These are phyloP conservation scores for Trametes polyzona DNA, from an alignment of 1,284 basidiomycete genomes.

Conservation along the genomic window DNA sequence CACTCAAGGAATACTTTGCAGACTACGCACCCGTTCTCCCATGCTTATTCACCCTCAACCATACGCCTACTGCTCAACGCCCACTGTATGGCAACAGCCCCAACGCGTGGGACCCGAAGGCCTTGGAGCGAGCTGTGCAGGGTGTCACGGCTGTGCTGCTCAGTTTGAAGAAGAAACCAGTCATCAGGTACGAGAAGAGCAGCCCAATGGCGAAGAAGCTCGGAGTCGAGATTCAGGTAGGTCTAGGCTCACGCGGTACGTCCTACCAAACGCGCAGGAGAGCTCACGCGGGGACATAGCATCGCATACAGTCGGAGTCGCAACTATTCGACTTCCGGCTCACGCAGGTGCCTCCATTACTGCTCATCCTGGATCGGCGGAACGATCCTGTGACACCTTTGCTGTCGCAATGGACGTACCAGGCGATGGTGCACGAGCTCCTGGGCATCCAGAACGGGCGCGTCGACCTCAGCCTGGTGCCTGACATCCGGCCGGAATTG, in stretches of 20 bases:
- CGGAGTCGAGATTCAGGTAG: conserved; percentile 83
- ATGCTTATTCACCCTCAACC: conserved; percentile 88
- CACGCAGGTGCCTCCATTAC: conserved; percentile 74
- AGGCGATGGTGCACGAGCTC: conserved; percentile 99
- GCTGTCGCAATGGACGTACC: conserved; percentile 99
- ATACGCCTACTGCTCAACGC: conserved; percentile 61
- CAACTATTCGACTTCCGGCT: conserved; percentile 78
- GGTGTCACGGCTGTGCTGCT: conserved; percentile 89
- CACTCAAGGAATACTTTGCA: conserved; percentile 87
- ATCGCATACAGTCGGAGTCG: conserved; percentile 73
- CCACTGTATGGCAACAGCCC: conserved; percentile 74
- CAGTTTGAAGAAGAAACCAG: conserved; percentile 94
- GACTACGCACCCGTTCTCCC: conserved; percentile 91
- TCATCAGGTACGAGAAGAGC: conserved; percentile 95
- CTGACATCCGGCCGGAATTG: conserved; percentile 86
- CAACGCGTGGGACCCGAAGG: conserved; percentile 70
- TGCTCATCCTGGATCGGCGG: conserved; percentile 86
- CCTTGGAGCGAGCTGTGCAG: conserved; percentile 79
- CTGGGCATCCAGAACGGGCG: conserved; percentile 94
- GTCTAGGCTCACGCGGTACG: conserved; percentile 25
- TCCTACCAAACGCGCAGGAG: not conserved
- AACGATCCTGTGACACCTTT: conserved; percentile 98
- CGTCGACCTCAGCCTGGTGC: conserved; percentile 84
- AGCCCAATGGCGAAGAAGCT: conserved; percentile 90
- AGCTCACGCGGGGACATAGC: conserved; percentile 44